A percentile compares a stretch with the other conserved stretches of the same genome.
Conservation (phyloP, 2,329 filamentous ascomycete genomes). For the Xylariomycetidae sp. region DNA sequence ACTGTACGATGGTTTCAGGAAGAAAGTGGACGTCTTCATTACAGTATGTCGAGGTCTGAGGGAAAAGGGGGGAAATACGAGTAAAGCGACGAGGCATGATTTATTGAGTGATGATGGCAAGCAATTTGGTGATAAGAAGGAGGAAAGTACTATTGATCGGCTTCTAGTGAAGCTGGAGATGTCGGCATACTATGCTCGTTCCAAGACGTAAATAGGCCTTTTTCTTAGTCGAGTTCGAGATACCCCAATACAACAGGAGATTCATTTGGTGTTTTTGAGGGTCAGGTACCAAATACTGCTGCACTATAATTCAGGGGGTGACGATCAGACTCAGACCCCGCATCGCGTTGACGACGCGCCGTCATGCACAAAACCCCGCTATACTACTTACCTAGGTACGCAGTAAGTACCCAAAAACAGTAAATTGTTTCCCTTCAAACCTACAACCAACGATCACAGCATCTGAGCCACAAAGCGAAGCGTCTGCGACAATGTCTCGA, state of each 20-base stretch:
- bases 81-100: constrained; percentile 21
- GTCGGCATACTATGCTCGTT: constrained; percentile 56
- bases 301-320: no score
- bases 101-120: constrained; percentile 28
- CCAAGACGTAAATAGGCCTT: constrained; percentile 14
- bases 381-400: no score
- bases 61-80: constrained; percentile 54
- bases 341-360: no score
- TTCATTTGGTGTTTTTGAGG: no score
- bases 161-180: constrained; percentile 68
- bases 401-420: no score
- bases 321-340: no score
- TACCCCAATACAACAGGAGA: constrained; percentile 16
- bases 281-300: no score
- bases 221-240: constrained; percentile 14
- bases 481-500: constrained; percentile 47
- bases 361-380: no score
- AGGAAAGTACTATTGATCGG: constrained; percentile 61
- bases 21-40: constrained; percentile 70
- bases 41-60: constrained; percentile 64
- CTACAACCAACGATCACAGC: no score
- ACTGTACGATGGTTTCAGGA: constrained; percentile 63
- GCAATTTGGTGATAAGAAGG: constrained; percentile 30
- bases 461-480: no score
- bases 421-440: no score